These are phyloP conservation scores for Tylopilus rubrobrunneus DNA, from an alignment of 768 basidiomycete species.

Conservation along the genomic window DNA sequence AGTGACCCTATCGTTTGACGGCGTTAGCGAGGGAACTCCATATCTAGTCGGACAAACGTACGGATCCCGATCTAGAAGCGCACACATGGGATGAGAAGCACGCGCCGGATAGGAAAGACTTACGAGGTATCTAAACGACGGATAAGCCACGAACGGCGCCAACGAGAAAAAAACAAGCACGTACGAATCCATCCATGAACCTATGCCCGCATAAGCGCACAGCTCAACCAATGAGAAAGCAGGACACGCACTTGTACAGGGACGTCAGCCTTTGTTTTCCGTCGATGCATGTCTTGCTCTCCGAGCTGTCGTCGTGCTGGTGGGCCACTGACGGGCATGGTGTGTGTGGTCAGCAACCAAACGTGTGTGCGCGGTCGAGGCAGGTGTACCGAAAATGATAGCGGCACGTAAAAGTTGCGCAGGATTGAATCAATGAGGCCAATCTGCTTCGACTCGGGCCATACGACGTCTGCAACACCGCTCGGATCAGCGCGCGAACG, in stretches of 20 bases:
- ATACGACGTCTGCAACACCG: slow-evolving; percentile 58
- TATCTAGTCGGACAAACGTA: slow-evolving; percentile 26
- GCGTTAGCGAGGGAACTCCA: neutral
- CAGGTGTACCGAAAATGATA: slow-evolving; percentile 61
- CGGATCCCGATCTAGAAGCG: slow-evolving; percentile 40
- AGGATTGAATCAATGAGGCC: slow-evolving; percentile 75
- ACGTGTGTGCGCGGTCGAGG: neutral
- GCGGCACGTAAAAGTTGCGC: slow-evolving; percentile 81
- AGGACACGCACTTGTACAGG: slow-evolving; percentile 52
- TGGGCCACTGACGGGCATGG: slow-evolving; percentile 56
- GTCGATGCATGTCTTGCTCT: slow-evolving; percentile 67
- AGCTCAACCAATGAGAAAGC: no score
- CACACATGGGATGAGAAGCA: neutral
- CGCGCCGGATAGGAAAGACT: slow-evolving; percentile 12
- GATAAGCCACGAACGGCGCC: slow-evolving; percentile 5
- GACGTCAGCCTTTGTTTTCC: slow-evolving; percentile 81
- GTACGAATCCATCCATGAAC: slow-evolving; percentile 68
- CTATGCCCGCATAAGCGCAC: slow-evolving; percentile 28
- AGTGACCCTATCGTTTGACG: slow-evolving; percentile 4
- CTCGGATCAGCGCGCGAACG: neutral
- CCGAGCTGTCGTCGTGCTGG: slow-evolving; percentile 55
- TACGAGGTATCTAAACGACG: slow-evolving; percentile 51
- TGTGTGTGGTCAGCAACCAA: neutral
- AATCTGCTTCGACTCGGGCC: slow-evolving; percentile 73
- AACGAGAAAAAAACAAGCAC: slow-evolving; percentile 21